A percentile compares a stretch with the other conserved stretches of the same genome.
Conservation (phyloP, 768 basidiomycete genomes). For the Phaeotremella skinneri region DNA sequence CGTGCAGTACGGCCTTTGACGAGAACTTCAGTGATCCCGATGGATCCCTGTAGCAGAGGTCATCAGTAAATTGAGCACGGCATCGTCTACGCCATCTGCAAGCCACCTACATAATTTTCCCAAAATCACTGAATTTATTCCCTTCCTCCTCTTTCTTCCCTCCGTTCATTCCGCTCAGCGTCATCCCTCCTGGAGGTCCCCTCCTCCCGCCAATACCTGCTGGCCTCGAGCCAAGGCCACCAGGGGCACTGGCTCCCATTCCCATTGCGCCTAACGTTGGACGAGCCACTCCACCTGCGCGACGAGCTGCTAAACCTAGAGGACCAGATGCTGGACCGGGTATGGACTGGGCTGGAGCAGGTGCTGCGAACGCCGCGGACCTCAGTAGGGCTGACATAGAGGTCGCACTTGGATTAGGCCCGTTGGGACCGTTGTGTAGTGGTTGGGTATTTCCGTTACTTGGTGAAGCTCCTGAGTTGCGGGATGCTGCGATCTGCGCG, state of each 20-base stretch:
- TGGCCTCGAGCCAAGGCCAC: conserved; percentile 37
- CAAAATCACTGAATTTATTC: conserved; percentile 88
- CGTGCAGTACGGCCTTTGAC: conserved; percentile 88
- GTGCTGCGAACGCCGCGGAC: conserved; percentile 37
- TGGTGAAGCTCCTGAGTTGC: conserved; percentile 27
- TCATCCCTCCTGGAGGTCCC: conserved; percentile 54
- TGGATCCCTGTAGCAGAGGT: conserved; percentile 67
- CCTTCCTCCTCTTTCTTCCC: conserved; percentile 62
- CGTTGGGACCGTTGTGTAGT: conserved; percentile 11
- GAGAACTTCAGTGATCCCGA: conserved; percentile 92
- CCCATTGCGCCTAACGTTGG: conserved; percentile 20
- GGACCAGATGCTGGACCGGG: conserved; percentile 45
- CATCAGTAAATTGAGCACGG: conserved; percentile 4
- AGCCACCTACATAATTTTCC: conserved; percentile 81
- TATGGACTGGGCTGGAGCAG: conserved; percentile 17
- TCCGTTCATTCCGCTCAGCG: conserved; percentile 63
- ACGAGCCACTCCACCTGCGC: conserved; percentile 44
- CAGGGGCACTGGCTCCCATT: conserved; percentile 19
- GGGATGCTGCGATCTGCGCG: conserved; percentile 34
- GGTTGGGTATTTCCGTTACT: not conserved
- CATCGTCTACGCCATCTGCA: conserved; percentile 4
- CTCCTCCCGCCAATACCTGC: conserved; percentile 51
- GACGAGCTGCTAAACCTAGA: conserved; percentile 53
- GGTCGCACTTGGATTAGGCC: conserved; percentile 44
- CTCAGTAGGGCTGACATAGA: conserved; percentile 48